Evolutionary conservation across 345 rosid species (phyloP).

Genomic region (Eutrema yunnanense): DNA sequence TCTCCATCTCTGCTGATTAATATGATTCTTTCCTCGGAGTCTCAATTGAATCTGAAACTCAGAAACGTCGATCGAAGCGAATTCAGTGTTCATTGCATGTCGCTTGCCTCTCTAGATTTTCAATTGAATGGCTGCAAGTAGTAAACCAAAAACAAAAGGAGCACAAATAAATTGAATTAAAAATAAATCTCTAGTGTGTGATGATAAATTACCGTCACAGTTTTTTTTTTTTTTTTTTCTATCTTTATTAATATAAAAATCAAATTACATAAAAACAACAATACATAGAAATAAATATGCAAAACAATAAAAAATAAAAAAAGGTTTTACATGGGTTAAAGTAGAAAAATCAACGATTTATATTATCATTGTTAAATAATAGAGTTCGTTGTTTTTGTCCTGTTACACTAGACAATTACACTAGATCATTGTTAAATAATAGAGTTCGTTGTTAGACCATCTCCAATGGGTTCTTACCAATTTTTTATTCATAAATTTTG

Average conservation of each 20-base stretch:
- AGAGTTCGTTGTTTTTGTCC: not conserved
- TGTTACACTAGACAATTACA: too few relatives aligned
- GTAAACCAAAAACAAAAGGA: not conserved
- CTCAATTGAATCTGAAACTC: not conserved
- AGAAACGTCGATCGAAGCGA: not conserved
- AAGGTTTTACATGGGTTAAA: too few relatives aligned
- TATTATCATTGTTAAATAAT: not conserved
- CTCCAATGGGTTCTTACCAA: too few relatives aligned
- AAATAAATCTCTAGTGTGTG: not conserved
- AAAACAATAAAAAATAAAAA: too few relatives aligned
- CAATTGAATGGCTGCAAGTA: not conserved
- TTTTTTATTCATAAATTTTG: too few relatives aligned
- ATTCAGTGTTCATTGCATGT: not conserved
- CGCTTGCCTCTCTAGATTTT: not conserved
- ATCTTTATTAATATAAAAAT: too few relatives aligned
- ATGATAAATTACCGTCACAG: too few relatives aligned
- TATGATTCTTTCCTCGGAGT: not conserved
- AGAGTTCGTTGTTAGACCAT: not conserved
- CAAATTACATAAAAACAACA: too few relatives aligned
- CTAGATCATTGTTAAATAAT: not conserved
- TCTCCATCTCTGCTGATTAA: constrained; percentile 7
- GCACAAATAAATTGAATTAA: not conserved
- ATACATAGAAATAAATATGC: too few relatives aligned
- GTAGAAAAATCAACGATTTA: not conserved
- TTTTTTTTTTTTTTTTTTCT: too few relatives aligned